Evolutionary conservation across 805 yeast genomes (phyloP).

Genomic region (Tetrapisispora nanseiensis): DNA sequence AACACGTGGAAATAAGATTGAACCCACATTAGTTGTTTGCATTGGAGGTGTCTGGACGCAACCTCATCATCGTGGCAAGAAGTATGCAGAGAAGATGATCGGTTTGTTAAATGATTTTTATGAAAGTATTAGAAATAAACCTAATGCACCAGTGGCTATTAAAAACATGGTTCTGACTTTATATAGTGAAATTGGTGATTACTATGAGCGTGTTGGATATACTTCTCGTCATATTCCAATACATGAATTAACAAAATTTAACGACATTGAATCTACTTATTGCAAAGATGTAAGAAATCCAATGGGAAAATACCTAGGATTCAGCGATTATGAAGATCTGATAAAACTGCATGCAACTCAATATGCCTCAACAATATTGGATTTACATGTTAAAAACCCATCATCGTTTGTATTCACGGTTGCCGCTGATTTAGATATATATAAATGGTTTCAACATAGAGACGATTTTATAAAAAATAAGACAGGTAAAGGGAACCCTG

Average conservation of each 20-base stretch:
- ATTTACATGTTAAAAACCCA: constrained; percentile 15
- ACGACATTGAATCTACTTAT: constrained; percentile 12
- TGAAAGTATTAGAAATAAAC: constrained; percentile 20
- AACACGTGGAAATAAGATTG: constrained; percentile 17
- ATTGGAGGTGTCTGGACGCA: constrained; percentile 55
- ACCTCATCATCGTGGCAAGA: constrained; percentile 39
- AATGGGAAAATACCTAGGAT: constrained; percentile 20
- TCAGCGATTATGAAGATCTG: constrained; percentile 27
- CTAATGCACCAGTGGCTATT: constrained; percentile 22
- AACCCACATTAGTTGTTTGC: constrained; percentile 30
- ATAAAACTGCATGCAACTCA: constrained; percentile 21
- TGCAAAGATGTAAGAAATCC: constrained; percentile 5
- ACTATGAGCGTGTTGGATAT: constrained; percentile 56
- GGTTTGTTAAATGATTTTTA: constrained; percentile 27
- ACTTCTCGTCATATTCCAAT: constrained; percentile 32
- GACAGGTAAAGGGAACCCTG: constrained; percentile 6
- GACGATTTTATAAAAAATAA: constrained; percentile 28
- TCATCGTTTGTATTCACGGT: constrained; percentile 24
- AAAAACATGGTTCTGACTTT: constrained; percentile 34
- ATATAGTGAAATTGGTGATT: constrained; percentile 68
- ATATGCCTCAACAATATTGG: constrained; percentile 14
- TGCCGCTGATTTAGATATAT: constrained; percentile 31
- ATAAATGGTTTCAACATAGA: constrained; percentile 37
- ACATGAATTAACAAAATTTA: constrained; percentile 24
- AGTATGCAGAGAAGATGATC: constrained; percentile 46